phyloP scores from a whole-genome alignment of 2,329 filamentous ascomycete species.

The Sarocladium strictum region DNA sequence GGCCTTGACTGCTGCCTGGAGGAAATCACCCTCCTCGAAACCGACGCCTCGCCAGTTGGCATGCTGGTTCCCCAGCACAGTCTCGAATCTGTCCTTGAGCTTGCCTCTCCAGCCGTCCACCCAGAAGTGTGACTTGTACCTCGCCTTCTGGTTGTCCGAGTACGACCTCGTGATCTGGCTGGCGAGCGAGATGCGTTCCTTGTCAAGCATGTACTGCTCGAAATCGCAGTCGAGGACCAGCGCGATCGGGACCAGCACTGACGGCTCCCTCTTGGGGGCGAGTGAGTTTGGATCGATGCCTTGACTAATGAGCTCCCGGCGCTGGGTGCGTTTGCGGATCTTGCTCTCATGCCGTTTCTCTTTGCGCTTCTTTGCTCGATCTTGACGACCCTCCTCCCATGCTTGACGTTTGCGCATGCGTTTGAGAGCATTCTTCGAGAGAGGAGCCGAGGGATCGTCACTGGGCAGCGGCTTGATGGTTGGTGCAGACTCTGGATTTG shows the following conservation, averaged over 20 bases:
- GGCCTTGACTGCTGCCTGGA: slow-evolving; percentile 59
- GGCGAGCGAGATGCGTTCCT: slow-evolving; percentile 76
- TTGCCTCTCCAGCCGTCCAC: slow-evolving; percentile 73
- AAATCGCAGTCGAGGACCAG: slow-evolving; percentile 90
- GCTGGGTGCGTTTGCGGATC: slow-evolving; percentile 43
- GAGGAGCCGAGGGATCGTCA: slow-evolving; percentile 12
- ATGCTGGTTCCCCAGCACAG: slow-evolving; percentile 64
- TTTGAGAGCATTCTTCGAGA: slow-evolving; percentile 86
- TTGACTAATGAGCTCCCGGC: slow-evolving; percentile 42
- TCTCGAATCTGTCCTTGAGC: slow-evolving; percentile 75
- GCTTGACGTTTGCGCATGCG: slow-evolving; percentile 64
- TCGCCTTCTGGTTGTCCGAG: slow-evolving; percentile 72
- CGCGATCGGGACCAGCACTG: slow-evolving; percentile 63
- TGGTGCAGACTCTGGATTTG: slow-evolving; percentile 1
- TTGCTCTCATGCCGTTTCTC: slow-evolving; percentile 46
- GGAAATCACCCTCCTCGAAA: slow-evolving; percentile 70
- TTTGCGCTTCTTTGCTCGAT: slow-evolving; percentile 47
- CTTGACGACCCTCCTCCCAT: slow-evolving; percentile 68
- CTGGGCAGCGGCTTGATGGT: slow-evolving; percentile 11
- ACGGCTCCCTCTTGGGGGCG: slow-evolving; percentile 27
- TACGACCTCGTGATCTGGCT: slow-evolving; percentile 84
- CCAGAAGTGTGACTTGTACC: slow-evolving; percentile 64
- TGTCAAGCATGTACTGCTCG: slow-evolving; percentile 81
- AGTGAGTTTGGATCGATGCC: slow-evolving; percentile 34
- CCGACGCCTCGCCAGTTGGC: slow-evolving; percentile 72